These are phyloP conservation scores for Abelmoschus esculentus DNA, from an alignment of 345 rosid species.

Conservation along the genomic window DNA sequence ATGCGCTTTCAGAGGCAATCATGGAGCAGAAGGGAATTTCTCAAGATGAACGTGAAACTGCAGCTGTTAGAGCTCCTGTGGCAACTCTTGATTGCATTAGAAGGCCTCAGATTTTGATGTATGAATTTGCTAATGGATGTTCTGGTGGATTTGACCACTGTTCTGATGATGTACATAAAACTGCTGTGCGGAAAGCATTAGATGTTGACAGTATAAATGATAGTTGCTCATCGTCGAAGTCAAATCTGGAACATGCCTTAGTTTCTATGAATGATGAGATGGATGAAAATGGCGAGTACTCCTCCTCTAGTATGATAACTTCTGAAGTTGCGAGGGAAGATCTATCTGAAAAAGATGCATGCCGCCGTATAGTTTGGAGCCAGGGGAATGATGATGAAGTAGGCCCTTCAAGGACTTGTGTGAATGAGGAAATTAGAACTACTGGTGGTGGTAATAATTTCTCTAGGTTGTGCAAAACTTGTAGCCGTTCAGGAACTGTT, in stretches of 20 bases:
- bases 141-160: constrained; percentile 17
- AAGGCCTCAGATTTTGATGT: constrained; percentile 15
- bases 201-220: constrained; percentile 53
- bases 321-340: constrained; percentile 26
- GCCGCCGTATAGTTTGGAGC: constrained; percentile 26
- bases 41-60: constrained; percentile 17
- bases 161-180: constrained; percentile 31
- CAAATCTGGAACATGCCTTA: constrained; percentile 43
- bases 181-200: constrained; percentile 25
- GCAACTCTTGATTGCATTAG: constrained; percentile 14
- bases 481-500: constrained; percentile 39
- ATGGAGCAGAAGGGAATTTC: constrained; percentile 26
- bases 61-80: constrained; percentile 16
- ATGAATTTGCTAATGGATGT: constrained; percentile 20
- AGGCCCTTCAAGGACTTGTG: constrained; percentile 14
- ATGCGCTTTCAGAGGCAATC: constrained; percentile 28
- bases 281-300: constrained; percentile 52
- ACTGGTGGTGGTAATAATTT: constrained; percentile 25
- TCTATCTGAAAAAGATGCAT: constrained; percentile 31
- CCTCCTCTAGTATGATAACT: constrained; percentile 47
- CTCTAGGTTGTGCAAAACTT: constrained; percentile 54
- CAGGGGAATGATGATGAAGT: constrained; percentile 27
- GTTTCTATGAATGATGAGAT: constrained; percentile 39
- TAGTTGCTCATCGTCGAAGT: constrained; percentile 62
- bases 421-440: constrained; percentile 23